Evolutionary conservation across 73 alveolate genomes (phyloP).

Genomic region (Breviolum minutum): DNA sequence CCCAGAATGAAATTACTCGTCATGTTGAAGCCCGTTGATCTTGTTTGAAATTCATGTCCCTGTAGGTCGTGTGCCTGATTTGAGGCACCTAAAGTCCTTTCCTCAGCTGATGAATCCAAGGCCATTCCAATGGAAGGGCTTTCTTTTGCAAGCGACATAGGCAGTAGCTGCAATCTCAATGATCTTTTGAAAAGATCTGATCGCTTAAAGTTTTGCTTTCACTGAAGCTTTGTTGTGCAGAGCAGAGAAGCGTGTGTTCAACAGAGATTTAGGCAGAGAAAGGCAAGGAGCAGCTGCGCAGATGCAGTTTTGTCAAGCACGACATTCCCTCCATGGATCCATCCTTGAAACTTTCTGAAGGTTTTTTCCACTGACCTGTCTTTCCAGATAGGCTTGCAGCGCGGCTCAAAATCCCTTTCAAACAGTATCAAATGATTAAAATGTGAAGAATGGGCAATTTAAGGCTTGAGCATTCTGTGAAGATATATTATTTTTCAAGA

Average conservation of each 20-base stretch:
- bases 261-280: not conserved
- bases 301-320: too few species aligned
- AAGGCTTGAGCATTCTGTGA: too few species aligned
- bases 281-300: not conserved
- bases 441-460: too few species aligned
- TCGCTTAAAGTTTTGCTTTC: not conserved
- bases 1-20: too few species aligned
- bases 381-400: not conserved
- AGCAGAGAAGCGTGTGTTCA: slow-evolving; percentile 11
- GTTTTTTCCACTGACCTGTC: not conserved
- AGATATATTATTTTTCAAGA: too few species aligned
- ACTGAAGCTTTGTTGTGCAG: not conserved
- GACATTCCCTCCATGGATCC: not conserved
- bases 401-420: too few species aligned
- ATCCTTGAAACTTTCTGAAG: not conserved
- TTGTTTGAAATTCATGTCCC: not conserved
- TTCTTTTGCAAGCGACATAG: too few species aligned
- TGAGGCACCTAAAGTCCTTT: not conserved
- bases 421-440: too few species aligned
- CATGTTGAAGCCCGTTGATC: not conserved
- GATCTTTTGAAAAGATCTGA: not conserved
- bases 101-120: not conserved
- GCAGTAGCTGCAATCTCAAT: too few species aligned
- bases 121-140: not conserved
- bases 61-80: not conserved